Percentiles rank a stretch among this genome's conserved stretches.
phyloP scores from a whole-genome alignment of 805 yeast genomes.

The Candida namnaoensis region DNA sequence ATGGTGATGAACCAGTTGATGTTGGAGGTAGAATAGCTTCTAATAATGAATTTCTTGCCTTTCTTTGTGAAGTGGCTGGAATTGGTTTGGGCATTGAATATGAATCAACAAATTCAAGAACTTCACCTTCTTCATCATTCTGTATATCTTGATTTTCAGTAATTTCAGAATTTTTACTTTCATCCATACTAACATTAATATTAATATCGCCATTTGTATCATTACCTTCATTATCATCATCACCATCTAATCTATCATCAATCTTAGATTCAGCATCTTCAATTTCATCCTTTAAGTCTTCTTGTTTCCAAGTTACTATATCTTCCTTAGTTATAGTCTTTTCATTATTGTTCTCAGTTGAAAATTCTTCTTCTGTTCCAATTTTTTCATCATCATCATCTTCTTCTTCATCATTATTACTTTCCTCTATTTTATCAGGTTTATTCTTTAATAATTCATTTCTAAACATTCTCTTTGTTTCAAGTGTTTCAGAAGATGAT shows the following conservation, averaged over 20 bases:
- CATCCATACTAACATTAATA: conserved; percentile 11
- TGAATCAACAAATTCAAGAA: conserved; percentile 8
- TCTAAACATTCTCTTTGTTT: no score
- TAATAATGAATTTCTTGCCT: conserved; percentile 15
- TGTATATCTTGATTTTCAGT: conserved; percentile 1
- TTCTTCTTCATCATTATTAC: conserved; percentile 3
- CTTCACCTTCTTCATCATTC: conserved; percentile 16
- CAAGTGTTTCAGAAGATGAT: neutral
- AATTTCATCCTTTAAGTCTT: neutral
- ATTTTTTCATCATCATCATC: conserved; percentile 10
- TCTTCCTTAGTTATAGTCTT: conserved; percentile 9
- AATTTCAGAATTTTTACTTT: neutral
- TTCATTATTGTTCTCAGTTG: conserved; percentile 5
- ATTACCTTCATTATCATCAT: conserved; percentile 7
- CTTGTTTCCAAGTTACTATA: conserved; percentile 11
- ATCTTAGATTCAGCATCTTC: neutral
- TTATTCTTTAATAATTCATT: no score
- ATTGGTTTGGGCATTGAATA: conserved; percentile 10
- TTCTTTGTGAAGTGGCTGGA: conserved; percentile 4
- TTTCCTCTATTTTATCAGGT: neutral
- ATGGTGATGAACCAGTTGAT: conserved; percentile 9
- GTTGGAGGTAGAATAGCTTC: conserved; percentile 16
- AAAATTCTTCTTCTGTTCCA: conserved; percentile 1
- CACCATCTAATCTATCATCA: neutral
- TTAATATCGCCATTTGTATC: conserved; percentile 3